Evolutionary conservation across 331 rosid species (phyloP).

Genomic region (Malus hybrid): DNA sequence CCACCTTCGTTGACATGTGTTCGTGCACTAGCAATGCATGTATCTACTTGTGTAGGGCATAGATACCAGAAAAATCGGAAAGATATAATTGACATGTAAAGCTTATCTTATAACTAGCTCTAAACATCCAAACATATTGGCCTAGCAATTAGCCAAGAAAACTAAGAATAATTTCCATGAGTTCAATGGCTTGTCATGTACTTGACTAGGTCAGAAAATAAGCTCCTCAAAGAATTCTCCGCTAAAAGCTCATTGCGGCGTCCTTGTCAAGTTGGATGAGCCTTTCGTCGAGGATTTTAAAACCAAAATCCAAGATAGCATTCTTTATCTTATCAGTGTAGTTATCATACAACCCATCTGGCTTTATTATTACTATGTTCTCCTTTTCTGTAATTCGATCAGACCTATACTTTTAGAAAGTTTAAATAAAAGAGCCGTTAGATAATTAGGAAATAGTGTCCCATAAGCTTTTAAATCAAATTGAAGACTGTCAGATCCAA

Average conservation of each 20-base stretch:
- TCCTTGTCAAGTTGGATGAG: slow-evolving; percentile 53
- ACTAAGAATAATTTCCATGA: slow-evolving; percentile 3
- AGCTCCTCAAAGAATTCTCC: slow-evolving; percentile 61
- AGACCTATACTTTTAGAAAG: slow-evolving; percentile 33
- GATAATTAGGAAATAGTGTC: background rate
- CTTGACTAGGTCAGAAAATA: slow-evolving; percentile 52
- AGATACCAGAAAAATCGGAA: too few species aligned
- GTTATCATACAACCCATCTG: slow-evolving; percentile 72
- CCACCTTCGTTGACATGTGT: too few species aligned
- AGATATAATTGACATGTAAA: too few species aligned
- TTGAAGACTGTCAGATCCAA: too few species aligned
- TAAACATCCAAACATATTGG: background rate
- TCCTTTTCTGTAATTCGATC: slow-evolving; percentile 27
- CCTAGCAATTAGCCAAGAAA: background rate
- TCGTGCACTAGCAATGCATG: too few species aligned
- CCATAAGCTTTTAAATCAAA: too few species aligned
- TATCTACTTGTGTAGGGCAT: too few species aligned
- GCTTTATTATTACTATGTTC: slow-evolving; percentile 68
- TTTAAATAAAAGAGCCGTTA: background rate
- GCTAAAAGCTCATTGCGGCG: slow-evolving; percentile 48
- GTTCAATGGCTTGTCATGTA: slow-evolving; percentile 57
- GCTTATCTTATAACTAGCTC: too few species aligned
- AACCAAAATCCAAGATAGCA: slow-evolving; percentile 49
- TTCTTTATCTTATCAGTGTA: slow-evolving; percentile 47
- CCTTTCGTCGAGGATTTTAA: slow-evolving; percentile 41